Base-by-base conservation (phyloP, 768 basidiomycete genomes). In the Mycena epipterygia region DNA sequence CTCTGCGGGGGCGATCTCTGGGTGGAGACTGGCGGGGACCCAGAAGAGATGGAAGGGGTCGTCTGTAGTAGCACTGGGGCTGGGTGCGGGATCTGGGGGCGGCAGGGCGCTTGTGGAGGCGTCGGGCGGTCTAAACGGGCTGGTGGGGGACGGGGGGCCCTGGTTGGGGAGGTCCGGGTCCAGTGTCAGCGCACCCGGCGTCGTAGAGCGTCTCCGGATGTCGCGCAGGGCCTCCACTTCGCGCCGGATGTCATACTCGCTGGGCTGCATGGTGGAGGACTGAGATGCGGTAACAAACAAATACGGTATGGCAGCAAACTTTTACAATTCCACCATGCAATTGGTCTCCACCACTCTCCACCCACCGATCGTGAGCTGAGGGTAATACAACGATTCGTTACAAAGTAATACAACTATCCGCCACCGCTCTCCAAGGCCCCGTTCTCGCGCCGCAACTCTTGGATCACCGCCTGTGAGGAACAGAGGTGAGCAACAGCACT, bases 1-100 rank as follows among this genome's bases (percentile, higher is more conserved):
- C 81, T 99, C 96, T 53, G 91, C 93, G 27, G 98, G 98, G 0
- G 97, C 97, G 77, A 99, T 94, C 84, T 99, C 98, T 33, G 98
- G 98, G 79, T 99, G 98, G 39, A 98, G 86, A 67, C 93, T 90
- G 19, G 98, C 98, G 61, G 98, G 98, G 32, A 99, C 96, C 98
- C 98, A 99, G 87, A 99, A 99, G 73, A 98, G 89, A 81, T 95
- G 93, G 76, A 92, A 91, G 3, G 94, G 92, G 83, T 97, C 95
- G 75, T 94, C 91, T 42, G 87, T 79, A 77, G 81, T 82, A 53
- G 79, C 83, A 73, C 83, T 84, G 65, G 82, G 74, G 46, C 46
- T 66, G 51, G 71, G 41, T 7, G 72, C 62, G 53, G 74, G 74
- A 23, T 79, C 75, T 32, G 75, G 71, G 5, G 77, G 73, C 49